Evolutionary conservation across 1,284 basidiomycete genomes (phyloP), one percentile per base, ranked within the genome.

Genomic region (Apiotrichum laibachii): DNA sequence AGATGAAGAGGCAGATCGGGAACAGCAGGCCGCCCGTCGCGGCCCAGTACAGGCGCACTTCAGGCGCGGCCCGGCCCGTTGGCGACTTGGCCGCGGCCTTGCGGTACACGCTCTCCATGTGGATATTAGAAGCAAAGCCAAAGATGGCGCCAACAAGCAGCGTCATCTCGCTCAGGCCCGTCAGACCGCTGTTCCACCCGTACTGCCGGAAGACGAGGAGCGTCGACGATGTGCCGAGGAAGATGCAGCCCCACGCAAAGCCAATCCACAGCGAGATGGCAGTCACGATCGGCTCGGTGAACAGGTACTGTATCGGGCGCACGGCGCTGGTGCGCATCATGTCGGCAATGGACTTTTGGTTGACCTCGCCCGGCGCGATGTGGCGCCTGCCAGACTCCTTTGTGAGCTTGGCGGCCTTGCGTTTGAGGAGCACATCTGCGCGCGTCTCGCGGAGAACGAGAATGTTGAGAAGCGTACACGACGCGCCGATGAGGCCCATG

Each of bases 71-170:
- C 31, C 72, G 70, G 8, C 79, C 79, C 0, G 72, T 69, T 1
- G 72, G 64, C 11, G 56, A 52, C 35, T 61, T 61, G 1, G 18
- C 31, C 2, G 70, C 61, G 2, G 72, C 64, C 13, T 64, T 57
- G 19, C 49, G 54, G 57, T 74, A 76, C 15, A 76, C 62, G 31
- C 60, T 34, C 50, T 76, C 72, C 60, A 75, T 73, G 56, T 70
- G 76, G 58, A 51, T 73, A 73, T 90, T 88, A 44, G 86, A 85
- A 26, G 88, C 67, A 43, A 88, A 86, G 0, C 89, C 90, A 43
- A 91, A 60, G 65, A 85, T 82, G 2, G 88, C 85, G 12, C 90
- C 90, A 40, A 81, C 66, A 63, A 87, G 66, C 9, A 75, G 67
- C 2, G 63, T 73, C 66, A 68, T 35, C 50, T 72, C 64, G n/a